Conservation (phyloP, 768 basidiomycete species). For the Lactarius evosmus region DNA sequence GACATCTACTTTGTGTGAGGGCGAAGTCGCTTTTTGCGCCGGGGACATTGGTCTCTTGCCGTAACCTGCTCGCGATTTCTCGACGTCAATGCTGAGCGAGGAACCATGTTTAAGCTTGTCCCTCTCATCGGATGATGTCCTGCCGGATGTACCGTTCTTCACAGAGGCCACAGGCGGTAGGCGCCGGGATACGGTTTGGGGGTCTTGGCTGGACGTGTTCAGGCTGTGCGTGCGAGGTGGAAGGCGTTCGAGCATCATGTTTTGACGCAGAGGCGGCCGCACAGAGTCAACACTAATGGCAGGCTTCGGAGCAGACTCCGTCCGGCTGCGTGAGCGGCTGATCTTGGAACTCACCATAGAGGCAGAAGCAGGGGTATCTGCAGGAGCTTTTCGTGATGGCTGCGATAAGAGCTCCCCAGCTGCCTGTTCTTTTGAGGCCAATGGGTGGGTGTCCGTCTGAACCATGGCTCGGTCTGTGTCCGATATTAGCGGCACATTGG, state of each 20-base stretch:
- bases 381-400: slow-evolving; percentile 9
- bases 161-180: neutral
- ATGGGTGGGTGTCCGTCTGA: neutral
- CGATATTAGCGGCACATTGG: neutral
- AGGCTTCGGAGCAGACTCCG: slow-evolving; percentile 8
- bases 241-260: slow-evolving; percentile 24
- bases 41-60: slow-evolving; percentile 31
- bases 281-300: slow-evolving; percentile 29
- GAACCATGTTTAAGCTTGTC: slow-evolving; percentile 28
- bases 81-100: slow-evolving; percentile 34
- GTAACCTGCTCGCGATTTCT: slow-evolving; percentile 25
- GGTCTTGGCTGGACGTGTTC: slow-evolving; percentile 11
- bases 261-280: slow-evolving; percentile 29
- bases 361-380: slow-evolving; percentile 6
- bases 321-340: slow-evolving; percentile 12
- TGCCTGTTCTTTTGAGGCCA: slow-evolving; percentile 3
- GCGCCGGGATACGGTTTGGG: neutral
- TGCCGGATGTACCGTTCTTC: slow-evolving; percentile 26
- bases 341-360: neutral
- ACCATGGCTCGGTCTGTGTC: neutral
- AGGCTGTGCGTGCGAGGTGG: slow-evolving; percentile 27
- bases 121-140: slow-evolving; percentile 32
- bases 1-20: slow-evolving; percentile 63
- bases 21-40: slow-evolving; percentile 47
- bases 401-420: slow-evolving; percentile 5